These are phyloP conservation scores for Phialocephala subalpina DNA, from an alignment of 2,329 filamentous ascomycete genomes.

Conservation along the genomic window DNA sequence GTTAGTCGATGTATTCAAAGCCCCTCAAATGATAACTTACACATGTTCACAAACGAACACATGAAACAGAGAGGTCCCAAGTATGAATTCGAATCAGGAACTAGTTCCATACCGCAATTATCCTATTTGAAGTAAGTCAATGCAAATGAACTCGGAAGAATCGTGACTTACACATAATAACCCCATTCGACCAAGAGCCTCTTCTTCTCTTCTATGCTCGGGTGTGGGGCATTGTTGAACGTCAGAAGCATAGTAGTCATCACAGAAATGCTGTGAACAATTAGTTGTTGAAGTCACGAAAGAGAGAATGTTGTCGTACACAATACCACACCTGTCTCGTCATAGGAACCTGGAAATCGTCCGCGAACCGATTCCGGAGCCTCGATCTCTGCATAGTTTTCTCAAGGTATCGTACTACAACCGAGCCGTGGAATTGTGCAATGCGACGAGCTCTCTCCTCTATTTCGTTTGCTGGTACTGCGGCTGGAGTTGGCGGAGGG, in stretches of 20 bases:
- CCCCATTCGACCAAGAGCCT: too few relatives aligned
- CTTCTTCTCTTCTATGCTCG: neutral
- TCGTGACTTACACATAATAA: too few relatives aligned
- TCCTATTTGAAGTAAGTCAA: too few relatives aligned
- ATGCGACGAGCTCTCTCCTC: neutral
- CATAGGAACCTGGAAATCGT: neutral
- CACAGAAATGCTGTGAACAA: neutral
- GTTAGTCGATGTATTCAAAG: too few relatives aligned
- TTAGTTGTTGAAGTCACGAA: neutral
- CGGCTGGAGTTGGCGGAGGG: neutral
- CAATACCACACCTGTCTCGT: neutral
- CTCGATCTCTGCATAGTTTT: neutral
- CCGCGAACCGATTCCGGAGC: neutral
- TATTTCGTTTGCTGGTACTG: neutral
- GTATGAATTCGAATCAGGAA: too few relatives aligned
- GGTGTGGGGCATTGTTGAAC: neutral
- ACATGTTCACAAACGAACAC: too few relatives aligned
- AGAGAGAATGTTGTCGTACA: neutral
- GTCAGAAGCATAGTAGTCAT: neutral
- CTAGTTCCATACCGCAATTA: too few relatives aligned
- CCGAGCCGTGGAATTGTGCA: neutral
- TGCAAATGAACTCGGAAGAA: too few relatives aligned
- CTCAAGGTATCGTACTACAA: neutral
- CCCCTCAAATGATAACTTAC: too few relatives aligned
- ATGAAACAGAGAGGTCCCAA: too few relatives aligned